phyloP scores from a whole-genome alignment of 257 asterid species.

The Solanum lignicaule region DNA sequence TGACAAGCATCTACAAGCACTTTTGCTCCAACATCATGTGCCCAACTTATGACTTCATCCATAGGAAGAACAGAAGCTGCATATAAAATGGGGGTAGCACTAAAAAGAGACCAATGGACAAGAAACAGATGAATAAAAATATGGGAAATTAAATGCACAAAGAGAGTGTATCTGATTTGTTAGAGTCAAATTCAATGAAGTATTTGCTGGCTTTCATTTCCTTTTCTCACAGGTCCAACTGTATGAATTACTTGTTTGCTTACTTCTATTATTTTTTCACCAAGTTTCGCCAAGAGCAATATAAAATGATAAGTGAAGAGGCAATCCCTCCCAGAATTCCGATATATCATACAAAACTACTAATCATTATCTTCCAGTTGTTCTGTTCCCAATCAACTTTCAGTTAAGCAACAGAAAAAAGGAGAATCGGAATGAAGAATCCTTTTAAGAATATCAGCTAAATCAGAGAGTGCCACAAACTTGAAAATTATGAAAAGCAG shows the following conservation, averaged over 20 bases:
- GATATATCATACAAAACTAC: background rate
- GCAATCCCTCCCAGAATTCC: background rate
- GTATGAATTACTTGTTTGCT: background rate
- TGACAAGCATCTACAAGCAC: conserved; percentile 98
- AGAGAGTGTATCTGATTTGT: background rate
- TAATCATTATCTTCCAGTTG: background rate
- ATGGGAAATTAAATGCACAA: background rate
- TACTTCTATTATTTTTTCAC: background rate
- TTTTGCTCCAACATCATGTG: conserved; percentile 83
- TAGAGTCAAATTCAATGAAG: background rate
- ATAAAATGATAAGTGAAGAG: background rate
- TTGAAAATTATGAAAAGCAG: background rate
- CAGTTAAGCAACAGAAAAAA: background rate
- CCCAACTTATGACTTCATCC: conserved; percentile 75
- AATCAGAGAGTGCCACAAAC: background rate
- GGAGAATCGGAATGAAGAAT: background rate
- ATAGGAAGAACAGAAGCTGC: conserved; percentile 85
- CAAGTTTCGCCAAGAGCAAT: background rate
- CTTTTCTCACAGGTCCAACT: background rate
- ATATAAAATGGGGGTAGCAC: conserved; percentile 2
- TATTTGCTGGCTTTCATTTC: background rate
- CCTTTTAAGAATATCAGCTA: background rate
- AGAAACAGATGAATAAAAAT: background rate
- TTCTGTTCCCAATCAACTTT: background rate
- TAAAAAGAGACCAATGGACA: background rate